These are phyloP conservation scores for Ophiostoma quercus DNA, from an alignment of 2,329 filamentous ascomycete species.

Conservation along the genomic window DNA sequence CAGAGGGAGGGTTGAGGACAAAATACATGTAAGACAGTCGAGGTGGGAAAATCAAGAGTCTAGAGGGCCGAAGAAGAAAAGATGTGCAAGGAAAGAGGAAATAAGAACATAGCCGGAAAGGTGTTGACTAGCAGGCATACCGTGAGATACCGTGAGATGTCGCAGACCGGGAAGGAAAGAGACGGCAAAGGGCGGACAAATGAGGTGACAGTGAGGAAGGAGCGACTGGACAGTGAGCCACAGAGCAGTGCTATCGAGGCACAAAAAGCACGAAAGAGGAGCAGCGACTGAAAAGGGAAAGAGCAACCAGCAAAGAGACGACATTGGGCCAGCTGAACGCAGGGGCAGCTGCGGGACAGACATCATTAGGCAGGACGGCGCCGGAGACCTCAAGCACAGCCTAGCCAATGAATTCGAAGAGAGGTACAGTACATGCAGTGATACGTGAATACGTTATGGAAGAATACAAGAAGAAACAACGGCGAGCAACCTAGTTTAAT, in stretches of 20 bases:
- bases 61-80: conserved; percentile 7
- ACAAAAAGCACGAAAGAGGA: neutral
- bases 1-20: neutral
- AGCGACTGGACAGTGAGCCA: neutral
- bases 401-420: neutral
- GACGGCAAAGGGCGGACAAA: neutral
- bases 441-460: neutral
- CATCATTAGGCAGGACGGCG: conserved; percentile 4
- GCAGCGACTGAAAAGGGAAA: conserved; percentile 19
- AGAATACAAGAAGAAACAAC: neutral
- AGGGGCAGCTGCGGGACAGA: conserved; percentile 3
- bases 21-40: neutral
- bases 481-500: neutral
- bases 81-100: conserved; percentile 12
- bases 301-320: neutral
- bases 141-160: neutral
- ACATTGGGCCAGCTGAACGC: conserved; percentile 16
- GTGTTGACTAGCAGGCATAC: neutral
- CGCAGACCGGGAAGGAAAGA: neutral
- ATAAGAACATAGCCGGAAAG: neutral
- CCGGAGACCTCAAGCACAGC: conserved; percentile 7
- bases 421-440: neutral
- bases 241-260: neutral
- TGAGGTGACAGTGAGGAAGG: neutral
- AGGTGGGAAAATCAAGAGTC: conserved; percentile 8